Evolutionary conservation across 352 stramenopile species (phyloP).

Genomic region (Phytophthora pluvialis): DNA sequence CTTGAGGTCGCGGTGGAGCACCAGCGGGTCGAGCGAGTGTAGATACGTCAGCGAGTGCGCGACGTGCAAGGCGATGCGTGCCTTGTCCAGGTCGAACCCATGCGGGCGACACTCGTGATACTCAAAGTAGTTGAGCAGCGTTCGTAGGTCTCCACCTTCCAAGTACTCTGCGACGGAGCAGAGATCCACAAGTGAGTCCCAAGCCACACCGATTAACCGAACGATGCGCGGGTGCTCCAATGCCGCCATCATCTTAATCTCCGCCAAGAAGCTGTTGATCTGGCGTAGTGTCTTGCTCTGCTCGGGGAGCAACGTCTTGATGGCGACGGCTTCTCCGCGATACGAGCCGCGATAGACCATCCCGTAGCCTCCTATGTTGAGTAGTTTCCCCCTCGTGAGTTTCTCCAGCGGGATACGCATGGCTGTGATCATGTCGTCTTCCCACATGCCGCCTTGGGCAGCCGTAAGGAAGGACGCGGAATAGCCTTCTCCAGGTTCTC

Average conservation of each 20-base stretch:
- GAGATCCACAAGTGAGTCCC: conserved; percentile 54
- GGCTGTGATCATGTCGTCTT: conserved; percentile 45
- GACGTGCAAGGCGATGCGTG: conserved; percentile 38
- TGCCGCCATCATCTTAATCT: conserved; percentile 54
- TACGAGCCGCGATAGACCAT: conserved; percentile 54
- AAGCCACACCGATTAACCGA: conserved; percentile 52
- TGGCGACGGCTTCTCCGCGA: conserved; percentile 44
- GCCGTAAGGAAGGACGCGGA: conserved; percentile 21
- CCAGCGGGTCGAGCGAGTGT: conserved; percentile 44
- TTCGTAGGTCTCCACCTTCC: conserved; percentile 49
- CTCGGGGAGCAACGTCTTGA: conserved; percentile 55
- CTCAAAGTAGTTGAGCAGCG: conserved; percentile 38
- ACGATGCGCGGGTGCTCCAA: conserved; percentile 54
- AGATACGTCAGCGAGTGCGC: conserved; percentile 49
- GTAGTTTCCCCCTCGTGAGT: conserved; percentile 18
- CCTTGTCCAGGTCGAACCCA: conserved; percentile 50
- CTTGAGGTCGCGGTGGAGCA: conserved; percentile 63
- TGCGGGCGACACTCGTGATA: conserved; percentile 32
- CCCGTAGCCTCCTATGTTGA: conserved; percentile 52
- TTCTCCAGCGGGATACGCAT: conserved; percentile 47
- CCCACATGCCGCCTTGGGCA: conserved; percentile 29
- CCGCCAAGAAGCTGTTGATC: conserved; percentile 49
- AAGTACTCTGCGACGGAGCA: conserved; percentile 53
- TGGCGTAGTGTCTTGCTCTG: conserved; percentile 36
- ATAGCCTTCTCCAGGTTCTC: conserved; percentile 8